Percentiles rank a stretch among this genome's conserved stretches.
phyloP scores from a whole-genome alignment of 83 land plant genomes.

The Diphasiastrum complanatum region DNA sequence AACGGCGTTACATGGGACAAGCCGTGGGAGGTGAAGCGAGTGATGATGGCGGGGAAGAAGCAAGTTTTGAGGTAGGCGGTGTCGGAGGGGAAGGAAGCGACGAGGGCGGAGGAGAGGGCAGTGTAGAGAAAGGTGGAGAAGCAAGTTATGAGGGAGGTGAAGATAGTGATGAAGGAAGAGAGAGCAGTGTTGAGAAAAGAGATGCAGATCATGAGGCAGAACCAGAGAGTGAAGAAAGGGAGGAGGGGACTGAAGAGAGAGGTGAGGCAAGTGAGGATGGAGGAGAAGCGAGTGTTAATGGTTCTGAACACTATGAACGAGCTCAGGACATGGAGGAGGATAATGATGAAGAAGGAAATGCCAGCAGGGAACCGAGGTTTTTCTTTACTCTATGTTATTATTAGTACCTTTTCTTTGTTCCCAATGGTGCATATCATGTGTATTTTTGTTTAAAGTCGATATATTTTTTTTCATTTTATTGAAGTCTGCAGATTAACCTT shows the following conservation, averaged over 20 bases:
- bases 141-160: not conserved
- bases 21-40: not conserved
- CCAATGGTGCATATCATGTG: no score
- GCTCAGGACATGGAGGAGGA: conserved; percentile 37
- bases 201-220: conserved; percentile 56
- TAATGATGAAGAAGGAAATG: conserved; percentile 41
- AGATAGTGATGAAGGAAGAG: conserved; percentile 2
- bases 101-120: conserved; percentile 53
- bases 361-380: not conserved
- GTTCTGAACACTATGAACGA: conserved; percentile 67
- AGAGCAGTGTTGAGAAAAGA: conserved; percentile 19
- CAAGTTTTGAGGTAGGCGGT: conserved; percentile 49
- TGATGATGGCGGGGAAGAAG: conserved; percentile 51
- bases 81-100: conserved; percentile 63
- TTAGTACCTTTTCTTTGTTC: no score
- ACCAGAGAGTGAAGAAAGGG: conserved; percentile 31
- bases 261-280: not conserved
- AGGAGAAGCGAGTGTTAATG: conserved; percentile 48
- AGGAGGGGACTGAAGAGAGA: conserved; percentile 41
- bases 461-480: no score
- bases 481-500: no score
- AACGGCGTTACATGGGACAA: no score
- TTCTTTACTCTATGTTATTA: no score
- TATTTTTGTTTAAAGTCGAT: no score
- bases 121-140: no score